phyloP scores from a whole-genome alignment of 768 basidiomycete species.

The Termitomyces sp. region DNA sequence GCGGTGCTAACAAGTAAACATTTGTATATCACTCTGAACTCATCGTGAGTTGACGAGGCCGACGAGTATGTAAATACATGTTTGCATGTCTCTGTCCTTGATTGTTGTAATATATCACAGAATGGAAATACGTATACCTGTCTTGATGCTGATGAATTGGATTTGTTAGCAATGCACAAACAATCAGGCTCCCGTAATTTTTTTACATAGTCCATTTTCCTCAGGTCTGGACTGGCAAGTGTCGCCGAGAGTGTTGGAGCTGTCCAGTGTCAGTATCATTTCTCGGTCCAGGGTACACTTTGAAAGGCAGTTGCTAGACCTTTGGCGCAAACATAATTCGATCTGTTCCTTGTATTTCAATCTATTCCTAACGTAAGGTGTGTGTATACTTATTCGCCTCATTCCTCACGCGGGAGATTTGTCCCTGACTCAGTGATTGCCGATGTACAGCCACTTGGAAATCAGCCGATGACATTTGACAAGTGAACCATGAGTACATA shows the following conservation, averaged over 20 bases:
- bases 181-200: not conserved
- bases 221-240: not conserved
- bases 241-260: not conserved
- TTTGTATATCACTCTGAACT: slow-evolving; percentile 48
- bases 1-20: slow-evolving; percentile 68
- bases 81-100: not conserved
- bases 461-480: not conserved
- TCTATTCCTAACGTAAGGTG: not conserved
- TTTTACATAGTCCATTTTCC: too few species aligned
- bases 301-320: not conserved
- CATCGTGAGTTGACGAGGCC: not conserved
- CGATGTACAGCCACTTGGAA: slow-evolving; percentile 11
- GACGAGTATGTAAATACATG: not conserved
- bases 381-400: not conserved
- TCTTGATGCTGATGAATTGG: not conserved
- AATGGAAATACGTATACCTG: not conserved
- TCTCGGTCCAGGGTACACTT: not conserved
- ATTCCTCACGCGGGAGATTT: not conserved
- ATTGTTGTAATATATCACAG: not conserved
- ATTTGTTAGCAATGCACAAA: not conserved
- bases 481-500: not conserved
- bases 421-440: slow-evolving; percentile 5
- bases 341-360: not conserved
- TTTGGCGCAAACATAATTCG: too few species aligned
- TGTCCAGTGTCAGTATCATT: not conserved